A percentile compares a stretch with the other conserved stretches of the same genome.
These are phyloP conservation scores for Podospora pseudopauciseta DNA, from an alignment of 495 filamentous ascomycete genomes.

Conservation along the genomic window DNA sequence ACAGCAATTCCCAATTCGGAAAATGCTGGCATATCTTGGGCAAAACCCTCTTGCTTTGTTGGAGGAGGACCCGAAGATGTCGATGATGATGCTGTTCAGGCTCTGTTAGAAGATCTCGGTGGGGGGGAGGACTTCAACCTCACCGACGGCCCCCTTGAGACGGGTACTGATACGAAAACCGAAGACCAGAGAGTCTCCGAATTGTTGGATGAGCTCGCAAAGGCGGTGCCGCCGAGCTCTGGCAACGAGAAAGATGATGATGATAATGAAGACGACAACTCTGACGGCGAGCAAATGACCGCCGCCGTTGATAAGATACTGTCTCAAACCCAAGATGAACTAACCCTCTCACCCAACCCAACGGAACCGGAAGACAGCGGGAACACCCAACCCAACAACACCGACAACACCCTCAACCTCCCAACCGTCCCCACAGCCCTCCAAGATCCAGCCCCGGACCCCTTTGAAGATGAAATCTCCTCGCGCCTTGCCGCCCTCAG, in stretches of 20 bases:
- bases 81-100: slow-evolving; percentile 17
- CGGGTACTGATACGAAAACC: slow-evolving; percentile 17
- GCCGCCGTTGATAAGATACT: slow-evolving; percentile 36
- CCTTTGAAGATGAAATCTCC: slow-evolving; percentile 38
- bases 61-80: neutral
- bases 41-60: neutral
- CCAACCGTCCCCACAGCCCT: slow-evolving; percentile 37
- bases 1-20: neutral
- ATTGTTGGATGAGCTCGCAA: slow-evolving; percentile 23
- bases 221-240: neutral
- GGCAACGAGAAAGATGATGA: neutral
- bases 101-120: slow-evolving; percentile 15
- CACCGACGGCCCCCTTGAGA: slow-evolving; percentile 17
- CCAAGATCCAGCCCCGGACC: slow-evolving; percentile 21
- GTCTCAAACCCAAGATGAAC: slow-evolving; percentile 37
- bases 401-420: slow-evolving; percentile 27
- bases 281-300: slow-evolving; percentile 41
- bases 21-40: neutral
- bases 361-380: neutral
- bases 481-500: slow-evolving; percentile 41
- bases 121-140: slow-evolving; percentile 19
- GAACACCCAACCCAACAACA: neutral
- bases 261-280: slow-evolving; percentile 29
- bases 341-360: slow-evolving; percentile 14
- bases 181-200: slow-evolving; percentile 31